A percentile compares a stretch with the other conserved stretches of the same genome.
These are phyloP conservation scores for Clonostachys solani DNA, from an alignment of 2,329 filamentous ascomycete species.

Conservation along the genomic window DNA sequence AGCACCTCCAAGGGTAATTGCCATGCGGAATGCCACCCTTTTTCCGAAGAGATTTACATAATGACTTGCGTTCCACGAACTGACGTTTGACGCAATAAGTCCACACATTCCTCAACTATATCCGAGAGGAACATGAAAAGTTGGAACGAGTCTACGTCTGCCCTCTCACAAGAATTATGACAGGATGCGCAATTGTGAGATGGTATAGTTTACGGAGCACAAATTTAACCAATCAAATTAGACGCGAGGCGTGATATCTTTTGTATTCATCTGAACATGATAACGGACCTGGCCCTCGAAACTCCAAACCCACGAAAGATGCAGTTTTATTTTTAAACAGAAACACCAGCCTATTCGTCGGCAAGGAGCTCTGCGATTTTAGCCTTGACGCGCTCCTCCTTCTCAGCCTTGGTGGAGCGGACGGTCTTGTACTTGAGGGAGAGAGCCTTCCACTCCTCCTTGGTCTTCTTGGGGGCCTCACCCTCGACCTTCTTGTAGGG, in stretches of 20 bases:
- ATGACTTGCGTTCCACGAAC: too few relatives aligned
- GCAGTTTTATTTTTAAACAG: constrained; percentile 5
- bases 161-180: too few relatives aligned
- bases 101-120: too few relatives aligned
- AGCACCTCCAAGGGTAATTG: too few relatives aligned
- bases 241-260: not conserved
- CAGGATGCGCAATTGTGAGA: too few relatives aligned
- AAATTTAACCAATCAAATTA: too few relatives aligned
- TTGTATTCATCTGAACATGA: constrained; percentile 30
- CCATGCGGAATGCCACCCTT: too few relatives aligned
- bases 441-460: constrained; percentile 96
- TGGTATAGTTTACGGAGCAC: too few relatives aligned
- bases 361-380: constrained; percentile 81
- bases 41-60: too few relatives aligned
- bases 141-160: too few relatives aligned
- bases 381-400: constrained; percentile 76
- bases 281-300: constrained; percentile 13
- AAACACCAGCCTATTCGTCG: constrained; percentile 29
- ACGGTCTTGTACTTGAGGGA: constrained; percentile 78
- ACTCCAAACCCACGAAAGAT: constrained; percentile 24
- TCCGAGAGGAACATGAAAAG: too few relatives aligned
- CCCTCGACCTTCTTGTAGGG: constrained; percentile 88
- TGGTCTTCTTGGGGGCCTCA: constrained; percentile 83
- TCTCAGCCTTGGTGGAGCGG: constrained; percentile 84
- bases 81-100: too few relatives aligned